A percentile compares a stretch with the other conserved stretches of the same genome.
These are phyloP conservation scores for Moricandia arvensis DNA, from an alignment of 345 rosid genomes.

Conservation along the genomic window DNA sequence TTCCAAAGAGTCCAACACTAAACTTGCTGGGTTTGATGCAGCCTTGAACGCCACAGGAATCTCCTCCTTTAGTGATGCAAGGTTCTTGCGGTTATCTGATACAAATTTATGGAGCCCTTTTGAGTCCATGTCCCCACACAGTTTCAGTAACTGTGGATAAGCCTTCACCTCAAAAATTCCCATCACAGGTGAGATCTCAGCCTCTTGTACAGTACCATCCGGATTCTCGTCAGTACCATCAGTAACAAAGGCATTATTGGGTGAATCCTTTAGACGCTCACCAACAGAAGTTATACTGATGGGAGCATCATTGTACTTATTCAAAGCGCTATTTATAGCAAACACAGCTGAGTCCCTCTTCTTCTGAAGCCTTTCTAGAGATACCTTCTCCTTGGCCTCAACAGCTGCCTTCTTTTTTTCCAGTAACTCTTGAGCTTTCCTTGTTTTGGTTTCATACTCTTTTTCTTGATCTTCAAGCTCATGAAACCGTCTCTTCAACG, in stretches of 20 bases:
- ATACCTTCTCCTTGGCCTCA: conserved; percentile 72
- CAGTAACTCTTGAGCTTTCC: conserved; percentile 70
- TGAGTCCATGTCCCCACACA: conserved; percentile 86
- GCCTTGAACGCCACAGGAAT: conserved; percentile 79
- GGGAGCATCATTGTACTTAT: conserved; percentile 63
- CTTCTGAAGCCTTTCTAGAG: conserved; percentile 78
- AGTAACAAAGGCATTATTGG: conserved; percentile 48
- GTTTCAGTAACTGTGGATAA: conserved; percentile 73
- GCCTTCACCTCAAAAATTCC: conserved; percentile 57
- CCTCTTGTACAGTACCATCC: conserved; percentile 50
- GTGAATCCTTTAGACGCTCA: conserved; percentile 48
- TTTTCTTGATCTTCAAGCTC: conserved; percentile 97
- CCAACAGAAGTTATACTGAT: conserved; percentile 39
- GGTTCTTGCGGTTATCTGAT: conserved; percentile 98
- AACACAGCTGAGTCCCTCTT: conserved; percentile 85
- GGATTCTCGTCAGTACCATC: conserved; percentile 39
- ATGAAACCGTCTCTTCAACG: conserved; percentile 95
- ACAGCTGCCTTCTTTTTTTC: conserved; percentile 82
- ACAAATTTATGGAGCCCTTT: conserved; percentile 89
- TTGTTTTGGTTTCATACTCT: conserved; percentile 69
- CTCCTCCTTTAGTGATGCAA: conserved; percentile 80
- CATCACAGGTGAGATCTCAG: conserved; percentile 48
- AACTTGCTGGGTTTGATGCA: conserved; percentile 70
- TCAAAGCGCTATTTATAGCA: conserved; percentile 59
- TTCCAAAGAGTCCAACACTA: conserved; percentile 79